phyloP scores from a whole-genome alignment of 768 basidiomycete genomes.

The Royoungia palumana region DNA sequence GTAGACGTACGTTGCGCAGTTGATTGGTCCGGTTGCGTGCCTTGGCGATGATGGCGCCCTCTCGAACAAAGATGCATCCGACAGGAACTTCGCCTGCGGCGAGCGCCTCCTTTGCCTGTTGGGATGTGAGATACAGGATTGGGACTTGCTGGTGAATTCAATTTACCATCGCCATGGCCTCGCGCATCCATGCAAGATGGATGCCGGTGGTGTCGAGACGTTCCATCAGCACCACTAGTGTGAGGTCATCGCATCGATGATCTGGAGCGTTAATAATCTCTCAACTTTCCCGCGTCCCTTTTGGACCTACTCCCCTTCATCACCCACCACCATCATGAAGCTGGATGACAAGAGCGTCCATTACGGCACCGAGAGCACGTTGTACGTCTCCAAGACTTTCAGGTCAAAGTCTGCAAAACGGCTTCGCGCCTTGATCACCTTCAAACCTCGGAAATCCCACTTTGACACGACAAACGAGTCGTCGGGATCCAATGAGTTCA shows the following conservation, averaged over 20 bases:
- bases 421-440: conserved; percentile 79
- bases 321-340: conserved; percentile 14
- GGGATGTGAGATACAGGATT: conserved; percentile 6
- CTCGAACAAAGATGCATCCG: conserved; percentile 90
- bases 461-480: conserved; percentile 80
- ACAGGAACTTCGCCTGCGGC: conserved; percentile 88
- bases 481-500: conserved; percentile 80
- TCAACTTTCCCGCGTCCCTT: conserved; percentile 11
- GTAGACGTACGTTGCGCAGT: conserved; percentile 70
- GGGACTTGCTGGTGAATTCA: not conserved
- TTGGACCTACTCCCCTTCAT: conserved; percentile 5
- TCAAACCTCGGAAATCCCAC: conserved; percentile 78
- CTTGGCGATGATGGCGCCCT: conserved; percentile 70
- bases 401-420: conserved; percentile 72
- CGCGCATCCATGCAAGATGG: conserved; percentile 72
- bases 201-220: not conserved
- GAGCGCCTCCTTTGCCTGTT: conserved; percentile 82
- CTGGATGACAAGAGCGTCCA: conserved; percentile 2
- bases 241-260: too few relatives aligned
- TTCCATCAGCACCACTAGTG: not conserved
- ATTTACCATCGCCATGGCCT: conserved; percentile 78
- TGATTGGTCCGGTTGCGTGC: conserved; percentile 95
- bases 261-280: conserved; percentile 1
- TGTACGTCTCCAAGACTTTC: conserved; percentile 75
- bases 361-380: conserved; percentile 57